Evolutionary conservation across 2,329 filamentous ascomycete genomes (phyloP).

Genomic region (Fusarium burgessii): DNA sequence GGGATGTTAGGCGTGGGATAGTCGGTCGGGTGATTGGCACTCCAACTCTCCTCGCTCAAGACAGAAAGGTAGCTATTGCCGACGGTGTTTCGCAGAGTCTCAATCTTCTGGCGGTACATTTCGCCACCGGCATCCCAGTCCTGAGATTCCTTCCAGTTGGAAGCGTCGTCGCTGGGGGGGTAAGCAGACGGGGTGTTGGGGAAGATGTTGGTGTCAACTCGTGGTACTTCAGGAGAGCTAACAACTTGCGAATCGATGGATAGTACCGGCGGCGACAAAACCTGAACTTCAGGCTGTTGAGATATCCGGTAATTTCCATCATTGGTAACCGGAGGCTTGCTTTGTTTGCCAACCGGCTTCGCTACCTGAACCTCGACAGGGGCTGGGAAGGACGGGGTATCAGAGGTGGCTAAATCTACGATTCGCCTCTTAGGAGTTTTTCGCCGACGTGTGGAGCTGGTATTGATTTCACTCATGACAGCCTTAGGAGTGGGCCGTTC

Average conservation of each 20-base stretch:
- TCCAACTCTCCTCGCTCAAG: conserved; percentile 81
- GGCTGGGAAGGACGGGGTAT: conserved; percentile 50
- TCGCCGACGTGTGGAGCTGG: conserved; percentile 69
- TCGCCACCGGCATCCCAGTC: conserved; percentile 79
- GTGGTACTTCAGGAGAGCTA: conserved; percentile 42
- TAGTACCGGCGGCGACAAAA: conserved; percentile 49
- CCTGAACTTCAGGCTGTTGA: conserved; percentile 54
- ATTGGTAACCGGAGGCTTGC: conserved; percentile 38
- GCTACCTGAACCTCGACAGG: conserved; percentile 47
- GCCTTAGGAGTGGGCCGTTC: conserved; percentile 66
- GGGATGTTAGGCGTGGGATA: conserved; percentile 42
- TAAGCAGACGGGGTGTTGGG: conserved; percentile 34
- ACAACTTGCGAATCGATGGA: conserved; percentile 48
- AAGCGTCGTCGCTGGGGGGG: conserved; percentile 24
- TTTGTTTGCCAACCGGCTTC: conserved; percentile 31
- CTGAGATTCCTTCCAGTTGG: conserved; percentile 57
- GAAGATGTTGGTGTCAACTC: conserved; percentile 43
- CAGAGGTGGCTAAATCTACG: conserved; percentile 71
- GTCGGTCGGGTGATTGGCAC: conserved; percentile 38
- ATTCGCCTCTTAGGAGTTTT: conserved; percentile 72
- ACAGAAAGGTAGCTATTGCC: conserved; percentile 90
- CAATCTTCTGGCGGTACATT: conserved; percentile 87
- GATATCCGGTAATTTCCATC: conserved; percentile 60
- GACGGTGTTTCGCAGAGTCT: conserved; percentile 85
- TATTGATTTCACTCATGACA: conserved; percentile 69